Percentiles rank a stretch among this genome's conserved stretches.
These are phyloP conservation scores for Pleurotus sapidus DNA, from an alignment of 768 basidiomycete genomes.

Conservation along the genomic window DNA sequence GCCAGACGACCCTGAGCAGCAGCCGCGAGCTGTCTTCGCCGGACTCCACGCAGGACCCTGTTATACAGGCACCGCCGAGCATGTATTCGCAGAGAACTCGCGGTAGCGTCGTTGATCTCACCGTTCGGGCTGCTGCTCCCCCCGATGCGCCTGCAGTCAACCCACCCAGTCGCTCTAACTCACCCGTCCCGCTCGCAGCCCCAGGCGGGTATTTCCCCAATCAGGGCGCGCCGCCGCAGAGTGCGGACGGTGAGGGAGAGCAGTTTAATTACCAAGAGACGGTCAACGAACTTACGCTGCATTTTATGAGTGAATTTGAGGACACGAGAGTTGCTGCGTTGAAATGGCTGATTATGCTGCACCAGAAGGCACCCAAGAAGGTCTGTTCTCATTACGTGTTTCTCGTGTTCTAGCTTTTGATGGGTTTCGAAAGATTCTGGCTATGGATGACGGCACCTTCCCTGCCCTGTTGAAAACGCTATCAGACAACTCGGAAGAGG, in stretches of 20 bases:
- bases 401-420: neutral
- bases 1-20: constrained; percentile 38
- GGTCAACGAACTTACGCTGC: constrained; percentile 88
- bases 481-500: constrained; percentile 96
- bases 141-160: constrained; percentile 19
- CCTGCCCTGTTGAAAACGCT: constrained; percentile 93
- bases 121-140: constrained; percentile 35
- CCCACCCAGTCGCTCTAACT: constrained; percentile 57
- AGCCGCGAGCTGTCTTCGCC: constrained; percentile 43
- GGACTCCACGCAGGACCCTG: constrained; percentile 34
- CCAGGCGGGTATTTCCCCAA: constrained; percentile 32
- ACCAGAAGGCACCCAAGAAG: constrained; percentile 97
- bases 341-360: constrained; percentile 98
- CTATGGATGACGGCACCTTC: constrained; percentile 96
- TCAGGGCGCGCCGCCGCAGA: constrained; percentile 18
- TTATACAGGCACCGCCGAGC: constrained; percentile 14
- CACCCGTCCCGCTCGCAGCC: constrained; percentile 51
- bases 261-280: constrained; percentile 90
- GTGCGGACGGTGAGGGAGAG: constrained; percentile 53
- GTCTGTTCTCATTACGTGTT: constrained; percentile 31
- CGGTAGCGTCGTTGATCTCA: constrained; percentile 13
- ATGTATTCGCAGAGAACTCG: constrained; percentile 21
- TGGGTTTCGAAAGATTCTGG: constrained; percentile 63
- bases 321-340: constrained; percentile 94
- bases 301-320: constrained; percentile 95